A percentile compares a stretch with the other conserved stretches of the same genome.
Conservation (phyloP, 2,329 filamentous ascomycete species). For the Aspergillus sp. region DNA sequence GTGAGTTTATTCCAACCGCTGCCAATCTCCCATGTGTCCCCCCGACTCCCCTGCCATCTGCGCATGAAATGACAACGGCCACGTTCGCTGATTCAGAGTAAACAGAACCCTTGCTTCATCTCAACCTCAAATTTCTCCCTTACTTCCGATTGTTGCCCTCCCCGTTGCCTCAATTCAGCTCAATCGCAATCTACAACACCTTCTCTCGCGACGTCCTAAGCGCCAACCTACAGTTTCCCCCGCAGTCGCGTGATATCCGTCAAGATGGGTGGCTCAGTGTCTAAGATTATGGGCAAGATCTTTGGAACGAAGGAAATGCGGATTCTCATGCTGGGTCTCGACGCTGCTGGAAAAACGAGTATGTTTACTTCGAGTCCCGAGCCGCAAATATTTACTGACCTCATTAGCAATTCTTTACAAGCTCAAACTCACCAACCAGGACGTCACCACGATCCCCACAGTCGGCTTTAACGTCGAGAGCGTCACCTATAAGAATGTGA, state of each 20-base stretch:
- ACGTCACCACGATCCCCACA: slow-evolving; percentile 96
- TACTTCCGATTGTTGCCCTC: not conserved
- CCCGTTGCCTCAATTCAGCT: not conserved
- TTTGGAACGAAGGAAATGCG: slow-evolving; percentile 99
- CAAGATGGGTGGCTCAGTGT: slow-evolving; percentile 88
- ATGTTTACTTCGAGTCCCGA: slow-evolving; percentile 21
- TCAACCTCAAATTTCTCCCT: not conserved
- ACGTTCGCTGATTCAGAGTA: slow-evolving; percentile 13
- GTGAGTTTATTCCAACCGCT: slow-evolving; percentile 13
- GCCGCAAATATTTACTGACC: slow-evolving; percentile 6
- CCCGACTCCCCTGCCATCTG: slow-evolving; percentile 4
- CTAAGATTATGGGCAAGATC: slow-evolving; percentile 97
- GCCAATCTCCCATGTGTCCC: slow-evolving; percentile 7
- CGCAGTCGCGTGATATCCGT: slow-evolving; percentile 18
- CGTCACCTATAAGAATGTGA: slow-evolving; percentile 98
- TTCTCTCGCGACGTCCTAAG: not conserved
- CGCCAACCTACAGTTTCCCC: slow-evolving; percentile 3
- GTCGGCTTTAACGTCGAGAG: slow-evolving; percentile 99
- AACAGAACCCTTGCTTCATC: not conserved
- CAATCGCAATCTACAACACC: not conserved
- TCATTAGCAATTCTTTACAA: slow-evolving; percentile 84
- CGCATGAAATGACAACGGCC: slow-evolving; percentile 12
- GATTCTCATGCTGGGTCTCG: slow-evolving; percentile 94
- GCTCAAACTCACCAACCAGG: slow-evolving; percentile 89
- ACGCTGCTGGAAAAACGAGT: slow-evolving; percentile 97